Evolutionary conservation across 768 basidiomycete species (phyloP), one percentile per base, ranked within the genome.

Genomic region (Lactarius hengduanensis): DNA sequence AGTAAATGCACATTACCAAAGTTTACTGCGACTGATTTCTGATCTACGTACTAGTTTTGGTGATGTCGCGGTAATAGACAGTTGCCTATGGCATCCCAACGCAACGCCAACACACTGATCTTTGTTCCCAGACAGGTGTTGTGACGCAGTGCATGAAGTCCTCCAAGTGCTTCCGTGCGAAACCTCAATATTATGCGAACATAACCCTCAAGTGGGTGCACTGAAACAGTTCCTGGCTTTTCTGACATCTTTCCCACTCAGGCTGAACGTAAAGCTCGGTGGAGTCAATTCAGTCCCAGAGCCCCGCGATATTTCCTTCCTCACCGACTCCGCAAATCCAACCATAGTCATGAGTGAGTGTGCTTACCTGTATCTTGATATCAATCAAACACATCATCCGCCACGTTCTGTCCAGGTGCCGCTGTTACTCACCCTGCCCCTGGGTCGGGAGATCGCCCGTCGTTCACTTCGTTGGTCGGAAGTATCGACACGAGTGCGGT

Each of bases 391-490:
- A 43, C 18, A 18, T 13, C 32, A 50, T 43, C 34, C 16, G 9
- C 40, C 7, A 4, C 11, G 10, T 36, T 59, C 61, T 59, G 50
- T 68, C 11, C 64, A 90, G 88, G 90, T 68, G 91, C 91, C 20
- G 91, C 92, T 74, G 90, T 91, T 30, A 90, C 91, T 47, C 92
- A 94, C 71, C 91, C 92, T 10, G 83, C 90, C 8, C 91, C 92
- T n/a, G 91, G 91, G 11, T 83, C 89, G 0, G 84, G 83, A n/a
- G 90, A 86, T 20, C 84, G 87, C 3, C 92, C 92, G 1, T 93
- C 92, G 0, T 93, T 90, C 74, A 89, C 92, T 0, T 81, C 91
- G 6, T 78, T 94, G 7, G 92, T 94, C 20, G 91, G 83, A 36
- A 94, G 88, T 68, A 86, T 94, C 32, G 92, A 94, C 73, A 84